Conservation (phyloP, 495 filamentous ascomycete genomes). For the Aspergillus saccharolyticus region DNA sequence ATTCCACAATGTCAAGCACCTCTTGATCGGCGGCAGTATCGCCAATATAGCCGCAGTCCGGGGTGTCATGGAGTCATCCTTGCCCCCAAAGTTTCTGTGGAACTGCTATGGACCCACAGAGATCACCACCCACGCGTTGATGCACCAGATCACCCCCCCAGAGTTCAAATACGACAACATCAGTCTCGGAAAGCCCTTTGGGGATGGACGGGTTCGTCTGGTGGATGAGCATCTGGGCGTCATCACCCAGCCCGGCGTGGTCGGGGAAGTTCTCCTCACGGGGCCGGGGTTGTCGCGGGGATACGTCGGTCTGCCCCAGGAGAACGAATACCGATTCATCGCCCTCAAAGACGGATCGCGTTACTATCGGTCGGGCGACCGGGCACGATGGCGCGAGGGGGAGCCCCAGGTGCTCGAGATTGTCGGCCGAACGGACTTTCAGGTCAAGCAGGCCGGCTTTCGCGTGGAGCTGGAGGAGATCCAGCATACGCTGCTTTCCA, state of each 20-base stretch:
- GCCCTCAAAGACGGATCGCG: not conserved
- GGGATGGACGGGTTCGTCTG: slow-evolving; percentile 1
- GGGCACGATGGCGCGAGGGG: not conserved
- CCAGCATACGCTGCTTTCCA: not conserved
- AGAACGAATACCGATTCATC: slow-evolving; percentile 3
- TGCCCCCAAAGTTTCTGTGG: slow-evolving; percentile 3
- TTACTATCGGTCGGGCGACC: slow-evolving; percentile 4
- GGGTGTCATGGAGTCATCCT: slow-evolving; percentile 3
- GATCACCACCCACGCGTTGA: slow-evolving; percentile 3
- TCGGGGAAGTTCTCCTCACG: slow-evolving; percentile 3
- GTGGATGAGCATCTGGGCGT: not conserved
- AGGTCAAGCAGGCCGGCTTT: slow-evolving; percentile 8
- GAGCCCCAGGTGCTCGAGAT: not conserved
- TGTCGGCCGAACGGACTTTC: slow-evolving; percentile 6
- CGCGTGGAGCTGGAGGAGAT: slow-evolving; percentile 10
- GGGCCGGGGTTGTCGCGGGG: slow-evolving; percentile 2
- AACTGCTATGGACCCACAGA: slow-evolving; percentile 12
- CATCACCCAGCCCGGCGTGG: not conserved
- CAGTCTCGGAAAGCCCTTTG: slow-evolving; percentile 5
- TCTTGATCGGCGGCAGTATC: slow-evolving; percentile 9
- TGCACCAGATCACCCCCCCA: not conserved
- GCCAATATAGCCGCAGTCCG: slow-evolving; percentile 4
- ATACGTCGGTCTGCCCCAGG: slow-evolving; percentile 3
- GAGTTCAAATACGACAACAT: slow-evolving; percentile 2
- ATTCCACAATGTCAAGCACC: slow-evolving; percentile 6